phyloP scores from a whole-genome alignment of 169 alveolate species.

The Perkinsus olseni region DNA sequence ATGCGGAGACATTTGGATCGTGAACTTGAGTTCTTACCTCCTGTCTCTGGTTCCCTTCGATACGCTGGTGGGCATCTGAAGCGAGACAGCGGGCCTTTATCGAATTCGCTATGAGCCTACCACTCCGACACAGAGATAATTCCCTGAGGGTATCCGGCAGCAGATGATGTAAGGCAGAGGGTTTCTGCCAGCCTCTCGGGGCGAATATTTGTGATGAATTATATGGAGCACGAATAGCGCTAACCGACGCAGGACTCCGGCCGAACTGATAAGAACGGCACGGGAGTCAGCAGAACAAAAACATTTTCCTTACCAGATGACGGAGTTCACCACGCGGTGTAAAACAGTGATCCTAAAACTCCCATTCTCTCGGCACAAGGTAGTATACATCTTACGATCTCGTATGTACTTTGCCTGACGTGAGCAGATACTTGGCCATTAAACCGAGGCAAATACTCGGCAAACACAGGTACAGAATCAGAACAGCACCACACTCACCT shows the following conservation, averaged over 20 bases:
- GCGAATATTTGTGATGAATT: background rate
- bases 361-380: background rate
- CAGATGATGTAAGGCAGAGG: background rate
- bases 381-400: background rate
- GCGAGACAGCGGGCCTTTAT: background rate
- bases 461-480: too few species aligned
- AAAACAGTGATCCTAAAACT: background rate
- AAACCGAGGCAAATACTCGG: background rate
- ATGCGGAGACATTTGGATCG: background rate
- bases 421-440: too few species aligned
- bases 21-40: background rate
- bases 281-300: background rate
- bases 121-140: background rate
- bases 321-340: background rate
- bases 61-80: background rate
- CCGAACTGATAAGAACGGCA: background rate
- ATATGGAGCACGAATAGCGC: background rate
- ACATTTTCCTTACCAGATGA: background rate
- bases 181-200: background rate
- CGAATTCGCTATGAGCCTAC: background rate
- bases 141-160: background rate
- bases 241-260: background rate
- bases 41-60: background rate
- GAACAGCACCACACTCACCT: too few species aligned
- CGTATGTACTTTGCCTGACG: background rate